phyloP scores from a whole-genome alignment of 1,139 yeast species.

The Hyphopichia wangnamkhiaoensis region DNA sequence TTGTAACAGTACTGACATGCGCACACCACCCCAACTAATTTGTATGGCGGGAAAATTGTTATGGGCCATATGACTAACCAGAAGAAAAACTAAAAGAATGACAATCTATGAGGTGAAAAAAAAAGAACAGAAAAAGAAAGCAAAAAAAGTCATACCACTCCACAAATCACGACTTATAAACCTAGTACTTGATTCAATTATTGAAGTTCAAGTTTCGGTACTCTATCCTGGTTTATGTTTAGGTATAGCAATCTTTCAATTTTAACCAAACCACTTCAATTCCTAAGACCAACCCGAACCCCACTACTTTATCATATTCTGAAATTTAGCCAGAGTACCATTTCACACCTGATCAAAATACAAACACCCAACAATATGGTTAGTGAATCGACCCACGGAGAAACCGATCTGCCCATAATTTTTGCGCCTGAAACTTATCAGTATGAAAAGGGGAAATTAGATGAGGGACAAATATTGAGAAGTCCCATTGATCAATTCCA shows the following conservation, averaged over 20 bases:
- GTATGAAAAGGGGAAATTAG: conserved; percentile 68
- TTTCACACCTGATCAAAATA: neutral
- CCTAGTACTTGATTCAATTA: no score
- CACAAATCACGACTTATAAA: neutral
- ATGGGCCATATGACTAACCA: no score
- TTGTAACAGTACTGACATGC: no score
- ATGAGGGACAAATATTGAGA: conserved; percentile 49
- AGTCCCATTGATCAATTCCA: conserved; percentile 80
- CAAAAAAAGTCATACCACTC: neutral
- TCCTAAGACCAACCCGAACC: no score
- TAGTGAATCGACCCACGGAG: conserved; percentile 5
- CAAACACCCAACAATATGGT: neutral
- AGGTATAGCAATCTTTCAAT: neutral
- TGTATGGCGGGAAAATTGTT: no score
- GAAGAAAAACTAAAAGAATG: no score
- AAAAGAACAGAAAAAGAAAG: neutral
- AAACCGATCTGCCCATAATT: conserved; percentile 26
- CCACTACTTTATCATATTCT: no score
- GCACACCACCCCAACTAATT: no score
- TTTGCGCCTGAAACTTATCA: conserved; percentile 91
- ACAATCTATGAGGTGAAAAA: no score
- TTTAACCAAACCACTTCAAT: no score
- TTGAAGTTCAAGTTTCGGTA: no score
- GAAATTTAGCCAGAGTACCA: neutral
- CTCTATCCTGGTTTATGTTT: neutral